Evolutionary conservation across 192 early-diverging fungal species (phyloP).

Genomic region (Coemansia sp.): DNA sequence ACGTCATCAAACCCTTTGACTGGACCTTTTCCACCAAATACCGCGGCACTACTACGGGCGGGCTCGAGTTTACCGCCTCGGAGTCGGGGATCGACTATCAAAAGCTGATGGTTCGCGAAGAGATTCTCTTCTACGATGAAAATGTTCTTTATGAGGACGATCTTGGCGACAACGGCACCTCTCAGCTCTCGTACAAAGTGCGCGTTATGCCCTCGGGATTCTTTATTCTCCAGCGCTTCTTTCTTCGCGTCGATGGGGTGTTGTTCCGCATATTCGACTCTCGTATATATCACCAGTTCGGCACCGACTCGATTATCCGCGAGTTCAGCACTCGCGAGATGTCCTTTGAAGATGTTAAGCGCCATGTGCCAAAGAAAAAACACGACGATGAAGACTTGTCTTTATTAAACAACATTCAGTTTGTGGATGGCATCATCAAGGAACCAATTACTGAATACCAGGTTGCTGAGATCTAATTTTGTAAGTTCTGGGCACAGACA

Average conservation of each 20-base stretch:
- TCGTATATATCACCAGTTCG: conserved; percentile 86
- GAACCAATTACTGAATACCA: conserved; percentile 29
- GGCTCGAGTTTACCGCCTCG: conserved; percentile 27
- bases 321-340: conserved; percentile 72
- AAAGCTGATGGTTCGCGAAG: conserved; percentile 71
- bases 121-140: conserved; percentile 94
- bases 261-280: conserved; percentile 90
- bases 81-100: conserved; percentile 71
- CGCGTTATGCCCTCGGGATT: conserved; percentile 94
- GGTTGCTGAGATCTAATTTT: conserved; percentile 20
- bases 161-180: conserved; percentile 90
- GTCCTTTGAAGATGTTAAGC: conserved; percentile 58
- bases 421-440: conserved; percentile 46
- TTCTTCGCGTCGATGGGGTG: conserved; percentile 92
- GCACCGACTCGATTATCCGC: conserved; percentile 58
- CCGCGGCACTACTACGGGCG: conserved; percentile 57
- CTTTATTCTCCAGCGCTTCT: conserved; percentile 82
- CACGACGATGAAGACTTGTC: conserved; percentile 52
- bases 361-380: conserved; percentile 33
- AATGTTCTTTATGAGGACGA: conserved; percentile 95
- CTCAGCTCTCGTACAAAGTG: conserved; percentile 75
- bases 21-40: conserved; percentile 94
- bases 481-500: no score
- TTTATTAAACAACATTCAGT: conserved; percentile 49
- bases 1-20: conserved; percentile 92